Percentiles rank a stretch among this genome's conserved stretches.
These are phyloP conservation scores for Corymbia calophylla DNA, from an alignment of 441 rosid species.

Conservation along the genomic window DNA sequence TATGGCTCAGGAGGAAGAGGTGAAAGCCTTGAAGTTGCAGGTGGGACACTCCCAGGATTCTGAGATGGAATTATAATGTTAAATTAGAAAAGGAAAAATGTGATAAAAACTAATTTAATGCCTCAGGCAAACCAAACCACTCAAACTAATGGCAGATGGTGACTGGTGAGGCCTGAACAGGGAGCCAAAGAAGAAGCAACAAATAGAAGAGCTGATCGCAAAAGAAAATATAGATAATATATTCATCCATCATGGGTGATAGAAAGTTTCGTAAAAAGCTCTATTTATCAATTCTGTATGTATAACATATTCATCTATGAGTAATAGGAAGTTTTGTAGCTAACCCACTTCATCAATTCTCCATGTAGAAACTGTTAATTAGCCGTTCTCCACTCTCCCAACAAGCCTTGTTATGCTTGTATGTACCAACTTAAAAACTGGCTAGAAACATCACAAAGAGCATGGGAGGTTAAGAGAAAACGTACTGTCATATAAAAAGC, in stretches of 20 bases:
- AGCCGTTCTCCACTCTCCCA: not conserved
- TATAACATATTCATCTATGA: not conserved
- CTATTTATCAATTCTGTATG: not conserved
- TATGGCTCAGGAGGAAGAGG: slow-evolving; percentile 98
- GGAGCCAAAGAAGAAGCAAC: not conserved
- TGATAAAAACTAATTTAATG: not conserved
- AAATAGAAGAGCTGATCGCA: not conserved
- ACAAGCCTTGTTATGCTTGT: not conserved
- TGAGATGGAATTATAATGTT: slow-evolving; percentile 19
- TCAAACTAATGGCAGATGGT: not conserved
- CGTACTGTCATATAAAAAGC: slow-evolving; percentile 11
- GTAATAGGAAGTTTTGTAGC: not conserved
- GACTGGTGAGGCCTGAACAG: not conserved
- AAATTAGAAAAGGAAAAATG: slow-evolving; percentile 3
- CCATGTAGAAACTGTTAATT: not conserved
- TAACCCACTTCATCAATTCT: not conserved
- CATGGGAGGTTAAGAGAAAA: not conserved
- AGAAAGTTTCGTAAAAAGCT: not conserved
- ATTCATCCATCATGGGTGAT: not conserved
- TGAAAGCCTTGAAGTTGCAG: slow-evolving; percentile 72
- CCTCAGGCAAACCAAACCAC: not conserved
- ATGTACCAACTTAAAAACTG: not conserved
- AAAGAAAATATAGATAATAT: not conserved
- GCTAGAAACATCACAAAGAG: not conserved
- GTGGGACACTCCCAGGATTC: slow-evolving; percentile 69